Evolutionary conservation across 495 filamentous ascomycete genomes (phyloP).

Genomic region (Penicillium robsamsonii): DNA sequence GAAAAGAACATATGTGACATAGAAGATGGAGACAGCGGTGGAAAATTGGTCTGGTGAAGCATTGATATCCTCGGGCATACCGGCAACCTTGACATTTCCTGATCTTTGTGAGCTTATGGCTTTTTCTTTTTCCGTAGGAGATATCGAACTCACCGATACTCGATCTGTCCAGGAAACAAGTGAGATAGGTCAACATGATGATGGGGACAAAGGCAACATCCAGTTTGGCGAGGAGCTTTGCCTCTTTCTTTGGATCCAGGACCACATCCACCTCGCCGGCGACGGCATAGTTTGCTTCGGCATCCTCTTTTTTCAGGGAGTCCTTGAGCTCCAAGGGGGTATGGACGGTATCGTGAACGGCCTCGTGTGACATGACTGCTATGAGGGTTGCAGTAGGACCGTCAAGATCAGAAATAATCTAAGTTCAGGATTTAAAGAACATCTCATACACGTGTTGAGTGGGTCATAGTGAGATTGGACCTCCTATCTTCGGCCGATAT

Average conservation of each 20-base stretch:
- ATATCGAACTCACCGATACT: conserved; percentile 39
- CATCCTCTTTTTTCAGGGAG: conserved; percentile 19
- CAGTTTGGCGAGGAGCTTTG: conserved; percentile 42
- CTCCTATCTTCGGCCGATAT: neutral
- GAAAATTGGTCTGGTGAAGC: conserved; percentile 44
- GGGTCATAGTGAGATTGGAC: neutral
- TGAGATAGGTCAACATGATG: conserved; percentile 48
- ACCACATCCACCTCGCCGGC: conserved; percentile 26
- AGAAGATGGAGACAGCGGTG: conserved; percentile 51
- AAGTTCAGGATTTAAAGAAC: no score
- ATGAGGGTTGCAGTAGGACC: neutral
- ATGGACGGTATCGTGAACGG: neutral
- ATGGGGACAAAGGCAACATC: conserved; percentile 45
- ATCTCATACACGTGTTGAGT: neutral
- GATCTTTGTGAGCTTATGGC: neutral
- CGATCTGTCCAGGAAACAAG: conserved; percentile 46
- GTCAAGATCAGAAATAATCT: no score
- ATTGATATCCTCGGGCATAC: conserved; percentile 45
- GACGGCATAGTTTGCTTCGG: conserved; percentile 12
- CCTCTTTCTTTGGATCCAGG: conserved; percentile 34
- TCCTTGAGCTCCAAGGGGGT: conserved; percentile 15
- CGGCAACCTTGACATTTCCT: conserved; percentile 49
- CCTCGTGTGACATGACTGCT: conserved; percentile 1
- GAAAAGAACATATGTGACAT: conserved; percentile 50
- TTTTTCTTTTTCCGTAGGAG: no score